Conservation (phyloP, 805 yeast species). For the Wickerhamomyces bovis region DNA sequence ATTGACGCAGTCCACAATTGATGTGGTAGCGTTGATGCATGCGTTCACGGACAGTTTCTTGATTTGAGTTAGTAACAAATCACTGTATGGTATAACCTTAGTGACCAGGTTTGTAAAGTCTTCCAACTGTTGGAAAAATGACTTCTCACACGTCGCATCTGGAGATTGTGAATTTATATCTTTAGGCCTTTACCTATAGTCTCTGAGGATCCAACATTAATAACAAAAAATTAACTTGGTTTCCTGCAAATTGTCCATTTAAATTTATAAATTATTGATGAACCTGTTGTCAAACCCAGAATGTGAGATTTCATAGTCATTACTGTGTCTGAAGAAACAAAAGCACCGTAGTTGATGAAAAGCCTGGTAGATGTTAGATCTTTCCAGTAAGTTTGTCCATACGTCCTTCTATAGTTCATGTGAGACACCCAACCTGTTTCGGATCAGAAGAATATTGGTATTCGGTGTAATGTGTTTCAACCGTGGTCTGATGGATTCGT, state of each 20-base stretch:
- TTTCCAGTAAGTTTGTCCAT: slow-evolving; percentile 42
- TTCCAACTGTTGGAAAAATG: slow-evolving; percentile 24
- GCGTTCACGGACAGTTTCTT: slow-evolving; percentile 76
- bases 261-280: too few relatives aligned
- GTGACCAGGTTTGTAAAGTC: slow-evolving; percentile 25
- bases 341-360: slow-evolving; percentile 83
- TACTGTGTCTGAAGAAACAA: slow-evolving; percentile 29
- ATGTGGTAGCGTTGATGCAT: slow-evolving; percentile 79
- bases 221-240: too few relatives aligned
- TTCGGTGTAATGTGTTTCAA: slow-evolving; percentile 39
- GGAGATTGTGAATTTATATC: slow-evolving; percentile 13
- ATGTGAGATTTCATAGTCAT: slow-evolving; percentile 45
- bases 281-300: slow-evolving; percentile 68
- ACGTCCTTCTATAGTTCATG: slow-evolving; percentile 45
- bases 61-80: slow-evolving; percentile 53
- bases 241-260: too few relatives aligned
- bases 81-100: slow-evolving; percentile 35
- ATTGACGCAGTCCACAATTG: slow-evolving; percentile 69
- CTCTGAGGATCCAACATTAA: too few relatives aligned
- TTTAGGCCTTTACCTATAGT: slow-evolving; percentile 47
- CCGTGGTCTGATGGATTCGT: slow-evolving; percentile 52
- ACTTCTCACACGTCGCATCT: slow-evolving; percentile 3
- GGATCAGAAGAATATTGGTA: slow-evolving; percentile 67
- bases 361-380: slow-evolving; percentile 69
- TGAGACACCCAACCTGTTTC: slow-evolving; percentile 85